These are phyloP conservation scores for Cryptococcus hybrid DNA, from an alignment of 1,284 basidiomycete genomes.

Conservation along the genomic window DNA sequence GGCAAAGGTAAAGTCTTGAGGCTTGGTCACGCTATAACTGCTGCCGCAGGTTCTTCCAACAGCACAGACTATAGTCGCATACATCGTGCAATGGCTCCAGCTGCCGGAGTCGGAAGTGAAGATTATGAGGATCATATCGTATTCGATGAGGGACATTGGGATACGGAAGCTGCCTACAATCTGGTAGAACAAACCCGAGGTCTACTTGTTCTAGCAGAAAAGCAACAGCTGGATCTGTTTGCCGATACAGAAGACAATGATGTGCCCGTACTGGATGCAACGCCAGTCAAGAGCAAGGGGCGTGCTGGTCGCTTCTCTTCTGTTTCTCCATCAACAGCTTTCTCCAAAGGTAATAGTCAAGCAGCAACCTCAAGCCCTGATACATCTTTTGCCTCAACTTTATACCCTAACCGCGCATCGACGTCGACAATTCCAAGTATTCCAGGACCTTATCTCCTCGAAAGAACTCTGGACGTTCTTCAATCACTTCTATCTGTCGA, in stretches of 20 bases:
- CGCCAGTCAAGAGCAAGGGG: constrained; percentile 17
- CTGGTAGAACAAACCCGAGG: constrained; percentile 43
- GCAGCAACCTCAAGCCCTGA: neutral
- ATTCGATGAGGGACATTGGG: constrained; percentile 29
- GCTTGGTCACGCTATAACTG: constrained; percentile 27
- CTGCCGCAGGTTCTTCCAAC: constrained; percentile 7
- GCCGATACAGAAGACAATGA: constrained; percentile 7
- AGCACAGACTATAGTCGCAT: neutral
- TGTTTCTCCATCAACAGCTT: constrained; percentile 13
- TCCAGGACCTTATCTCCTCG: constrained; percentile 17
- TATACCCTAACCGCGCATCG: constrained; percentile 14
- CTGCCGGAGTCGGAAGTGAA: constrained; percentile 17
- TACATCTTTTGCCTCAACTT: constrained; percentile 5
- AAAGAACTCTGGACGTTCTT: constrained; percentile 19
- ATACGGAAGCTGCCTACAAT: constrained; percentile 31
- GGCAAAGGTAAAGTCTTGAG: constrained; percentile 16
- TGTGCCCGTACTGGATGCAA: constrained; percentile 6
- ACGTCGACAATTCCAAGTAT: constrained; percentile 1
- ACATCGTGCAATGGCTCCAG: neutral
- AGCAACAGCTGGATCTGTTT: constrained; percentile 35
- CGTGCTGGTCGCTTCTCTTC: constrained; percentile 29
- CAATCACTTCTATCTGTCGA: constrained; percentile 27
- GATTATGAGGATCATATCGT: constrained; percentile 24
- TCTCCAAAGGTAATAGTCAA: neutral
- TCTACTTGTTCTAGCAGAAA: constrained; percentile 32